A percentile compares a stretch with the other conserved stretches of the same genome.
These are phyloP conservation scores for Coemansia sp. DNA, from an alignment of 192 early-diverging fungal genomes.

Conservation along the genomic window DNA sequence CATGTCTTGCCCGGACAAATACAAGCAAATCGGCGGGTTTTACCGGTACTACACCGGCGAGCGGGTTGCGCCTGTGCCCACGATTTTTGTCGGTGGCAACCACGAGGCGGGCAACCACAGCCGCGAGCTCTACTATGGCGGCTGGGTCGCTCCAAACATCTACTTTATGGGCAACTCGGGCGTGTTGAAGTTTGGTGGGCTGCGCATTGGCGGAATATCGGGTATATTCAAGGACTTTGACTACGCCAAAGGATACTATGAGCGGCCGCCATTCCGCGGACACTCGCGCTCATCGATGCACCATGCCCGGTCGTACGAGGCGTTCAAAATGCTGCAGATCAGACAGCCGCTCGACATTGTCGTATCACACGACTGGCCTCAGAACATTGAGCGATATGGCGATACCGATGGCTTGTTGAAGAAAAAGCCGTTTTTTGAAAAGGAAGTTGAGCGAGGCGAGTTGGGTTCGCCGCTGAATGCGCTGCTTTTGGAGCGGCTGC, in stretches of 20 bases:
- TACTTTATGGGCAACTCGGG: conserved; percentile 87
- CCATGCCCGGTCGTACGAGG: conserved; percentile 84
- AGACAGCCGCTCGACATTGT: conserved; percentile 80
- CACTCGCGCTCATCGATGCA: conserved; percentile 71
- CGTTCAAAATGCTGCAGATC: conserved; percentile 72
- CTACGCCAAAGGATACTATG: conserved; percentile 67
- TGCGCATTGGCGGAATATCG: conserved; percentile 90
- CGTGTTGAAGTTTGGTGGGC: conserved; percentile 80
- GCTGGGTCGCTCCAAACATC: conserved; percentile 92
- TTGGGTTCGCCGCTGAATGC: conserved; percentile 77
- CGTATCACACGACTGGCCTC: conserved; percentile 96
- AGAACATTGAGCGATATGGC: conserved; percentile 77
- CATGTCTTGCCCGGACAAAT: conserved; percentile 85
- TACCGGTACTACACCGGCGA: conserved; percentile 92
- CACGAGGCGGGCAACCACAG: conserved; percentile 95
- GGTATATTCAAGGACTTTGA: conserved; percentile 79
- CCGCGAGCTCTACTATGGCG: conserved; percentile 95
- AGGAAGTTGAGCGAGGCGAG: conserved; percentile 58
- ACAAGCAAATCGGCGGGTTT: conserved; percentile 79
- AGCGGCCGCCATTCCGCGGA: conserved; percentile 71
- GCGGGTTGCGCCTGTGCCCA: conserved; percentile 74
- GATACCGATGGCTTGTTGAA: conserved; percentile 60
- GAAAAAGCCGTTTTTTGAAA: conserved; percentile 69
- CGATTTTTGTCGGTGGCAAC: conserved; percentile 97
- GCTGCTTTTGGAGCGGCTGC: conserved; percentile 66